These are phyloP conservation scores for Trifolium subterraneum DNA, from an alignment of 306 rosid species.

Conservation along the genomic window DNA sequence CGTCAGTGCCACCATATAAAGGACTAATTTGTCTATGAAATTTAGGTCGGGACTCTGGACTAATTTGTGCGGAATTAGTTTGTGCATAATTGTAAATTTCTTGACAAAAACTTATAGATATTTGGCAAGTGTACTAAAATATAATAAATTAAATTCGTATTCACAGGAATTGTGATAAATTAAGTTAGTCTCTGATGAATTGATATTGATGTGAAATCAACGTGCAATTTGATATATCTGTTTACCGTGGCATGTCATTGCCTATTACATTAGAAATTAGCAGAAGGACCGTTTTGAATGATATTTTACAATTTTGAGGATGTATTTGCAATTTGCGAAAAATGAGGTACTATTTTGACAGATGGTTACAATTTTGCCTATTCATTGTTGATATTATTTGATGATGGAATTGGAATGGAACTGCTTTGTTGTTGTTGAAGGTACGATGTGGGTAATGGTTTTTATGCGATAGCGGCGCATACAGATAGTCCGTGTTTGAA, in stretches of 20 bases:
- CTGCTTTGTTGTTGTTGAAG: constrained; percentile 50
- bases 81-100: not conserved
- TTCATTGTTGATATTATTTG: not conserved
- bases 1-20: too few relatives aligned
- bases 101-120: too few relatives aligned
- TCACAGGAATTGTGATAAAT: too few relatives aligned
- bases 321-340: not conserved
- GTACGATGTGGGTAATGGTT: constrained; percentile 74
- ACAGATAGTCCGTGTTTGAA: constrained; percentile 96
- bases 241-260: not conserved
- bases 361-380: not conserved
- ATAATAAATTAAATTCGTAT: too few relatives aligned
- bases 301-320: not conserved
- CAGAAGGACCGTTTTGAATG: not conserved
- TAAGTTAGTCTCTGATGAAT: not conserved
- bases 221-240: not conserved
- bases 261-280: not conserved
- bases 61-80: not conserved
- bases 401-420: constrained; percentile 15
- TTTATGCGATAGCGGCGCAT: constrained; percentile 94
- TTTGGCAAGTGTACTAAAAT: too few relatives aligned
- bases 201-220: not conserved
- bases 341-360: not conserved
- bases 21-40: not conserved
- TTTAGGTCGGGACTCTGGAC: not conserved